A percentile compares a stretch with the other conserved stretches of the same genome.
Conservation (phyloP, 768 basidiomycete genomes). For the Boletus rubescentipes region DNA sequence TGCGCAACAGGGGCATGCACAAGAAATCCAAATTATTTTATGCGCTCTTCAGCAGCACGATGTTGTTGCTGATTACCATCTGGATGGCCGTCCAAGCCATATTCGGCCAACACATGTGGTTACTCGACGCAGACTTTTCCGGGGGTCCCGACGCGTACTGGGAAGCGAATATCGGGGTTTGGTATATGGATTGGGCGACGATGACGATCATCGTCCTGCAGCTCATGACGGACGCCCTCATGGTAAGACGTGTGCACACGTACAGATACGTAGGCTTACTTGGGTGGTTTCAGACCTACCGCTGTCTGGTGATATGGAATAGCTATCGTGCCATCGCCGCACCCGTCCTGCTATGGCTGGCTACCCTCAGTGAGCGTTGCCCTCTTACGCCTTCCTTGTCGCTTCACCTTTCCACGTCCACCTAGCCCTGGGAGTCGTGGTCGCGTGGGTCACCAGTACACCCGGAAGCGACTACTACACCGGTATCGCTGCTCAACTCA, state of each 20-base stretch:
- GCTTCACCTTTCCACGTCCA: not conserved
- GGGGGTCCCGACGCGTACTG: slow-evolving; percentile 37
- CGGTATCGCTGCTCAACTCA: slow-evolving; percentile 3
- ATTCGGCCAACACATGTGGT: slow-evolving; percentile 37
- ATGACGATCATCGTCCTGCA: not conserved
- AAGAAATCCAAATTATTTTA: slow-evolving; percentile 17
- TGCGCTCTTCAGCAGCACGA: slow-evolving; percentile 21
- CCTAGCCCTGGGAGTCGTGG: slow-evolving; percentile 9
- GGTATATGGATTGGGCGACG: slow-evolving; percentile 27
- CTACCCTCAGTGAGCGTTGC: too few relatives aligned
- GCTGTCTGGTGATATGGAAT: too few relatives aligned
- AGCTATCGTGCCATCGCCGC: too few relatives aligned
- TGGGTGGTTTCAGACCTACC: slow-evolving; percentile 27
- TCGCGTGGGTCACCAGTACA: slow-evolving; percentile 7
- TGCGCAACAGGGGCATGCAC: not conserved
- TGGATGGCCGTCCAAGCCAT: slow-evolving; percentile 21
- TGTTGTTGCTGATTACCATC: slow-evolving; percentile 31
- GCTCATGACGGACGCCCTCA: slow-evolving; percentile 14
- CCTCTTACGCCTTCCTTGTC: too few relatives aligned
- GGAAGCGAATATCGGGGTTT: slow-evolving; percentile 17
- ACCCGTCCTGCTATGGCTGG: too few relatives aligned
- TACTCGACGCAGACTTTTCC: slow-evolving; percentile 31
- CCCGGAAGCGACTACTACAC: slow-evolving; percentile 13
- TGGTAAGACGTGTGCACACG: not conserved
- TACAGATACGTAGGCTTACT: not conserved